Evolutionary conservation across 2,329 filamentous ascomycete genomes (phyloP).

Genomic region (Aspergillus viridinutans): DNA sequence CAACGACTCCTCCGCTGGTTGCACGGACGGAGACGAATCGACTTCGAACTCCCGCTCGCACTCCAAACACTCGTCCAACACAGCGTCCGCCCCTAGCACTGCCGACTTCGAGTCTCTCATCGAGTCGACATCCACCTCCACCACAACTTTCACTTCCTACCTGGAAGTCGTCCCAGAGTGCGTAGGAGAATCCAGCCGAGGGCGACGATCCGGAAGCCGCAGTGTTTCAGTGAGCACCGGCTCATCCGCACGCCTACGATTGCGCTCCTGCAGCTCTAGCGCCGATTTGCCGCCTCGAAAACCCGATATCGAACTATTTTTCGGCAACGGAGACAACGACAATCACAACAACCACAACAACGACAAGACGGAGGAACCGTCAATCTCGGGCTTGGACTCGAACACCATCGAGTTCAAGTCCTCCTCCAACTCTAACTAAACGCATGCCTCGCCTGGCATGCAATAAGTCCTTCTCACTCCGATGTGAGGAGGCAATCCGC

Average conservation of each 20-base stretch:
- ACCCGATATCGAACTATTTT: not conserved
- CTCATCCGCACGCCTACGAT: not conserved
- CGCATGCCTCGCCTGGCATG: not conserved
- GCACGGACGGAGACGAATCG: not conserved
- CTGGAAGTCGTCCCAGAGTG: not conserved
- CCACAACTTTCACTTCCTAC: slow-evolving; percentile 11
- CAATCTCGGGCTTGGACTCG: not conserved
- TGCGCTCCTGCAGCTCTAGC: not conserved
- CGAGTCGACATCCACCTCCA: not conserved
- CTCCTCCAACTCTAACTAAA: not conserved
- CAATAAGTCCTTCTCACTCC: not conserved
- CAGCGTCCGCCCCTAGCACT: not conserved
- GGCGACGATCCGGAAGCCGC: not conserved
- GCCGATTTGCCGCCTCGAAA: not conserved
- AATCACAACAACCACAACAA: too few species aligned
- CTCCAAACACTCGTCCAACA: not conserved
- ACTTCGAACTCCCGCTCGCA: not conserved
- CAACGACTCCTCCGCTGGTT: not conserved
- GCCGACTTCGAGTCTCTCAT: not conserved
- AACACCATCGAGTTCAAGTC: not conserved
- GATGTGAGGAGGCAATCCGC: not conserved
- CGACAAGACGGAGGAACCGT: not conserved
- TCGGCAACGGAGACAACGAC: not conserved
- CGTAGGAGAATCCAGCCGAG: not conserved
- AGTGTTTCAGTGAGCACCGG: not conserved